phyloP scores from a whole-genome alignment of 768 basidiomycete genomes.

The Phlebiopsis flavidoalba region DNA sequence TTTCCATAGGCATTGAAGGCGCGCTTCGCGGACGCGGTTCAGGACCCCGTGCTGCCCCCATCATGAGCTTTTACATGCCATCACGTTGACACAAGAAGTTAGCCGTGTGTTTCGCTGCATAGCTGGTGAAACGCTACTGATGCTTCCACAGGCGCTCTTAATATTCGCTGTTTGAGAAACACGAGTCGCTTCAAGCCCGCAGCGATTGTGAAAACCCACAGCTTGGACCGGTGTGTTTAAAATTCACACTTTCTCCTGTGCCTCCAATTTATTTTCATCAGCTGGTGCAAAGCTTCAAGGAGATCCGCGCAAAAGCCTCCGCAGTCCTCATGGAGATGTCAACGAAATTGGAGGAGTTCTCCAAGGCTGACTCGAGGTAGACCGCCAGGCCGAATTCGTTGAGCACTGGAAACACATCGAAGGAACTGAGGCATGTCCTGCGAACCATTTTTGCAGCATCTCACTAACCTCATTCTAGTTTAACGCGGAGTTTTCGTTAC shows the following conservation, averaged over 20 bases:
- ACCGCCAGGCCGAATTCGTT: conserved; percentile 47
- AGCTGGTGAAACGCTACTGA: not conserved
- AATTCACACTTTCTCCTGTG: not conserved
- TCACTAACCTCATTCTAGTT: not conserved
- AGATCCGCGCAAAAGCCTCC: conserved; percentile 48
- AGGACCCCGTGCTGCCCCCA: conserved; percentile 36
- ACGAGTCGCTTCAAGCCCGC: conserved; percentile 67
- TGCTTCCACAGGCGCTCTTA: conserved; percentile 55
- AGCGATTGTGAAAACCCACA: conserved; percentile 65
- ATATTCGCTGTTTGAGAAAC: conserved; percentile 67
- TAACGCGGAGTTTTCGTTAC: not conserved
- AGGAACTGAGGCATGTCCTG: conserved; percentile 28
- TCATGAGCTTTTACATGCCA: conserved; percentile 64
- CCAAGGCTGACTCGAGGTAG: conserved; percentile 50
- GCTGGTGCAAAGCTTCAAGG: conserved; percentile 66
- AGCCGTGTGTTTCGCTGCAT: not conserved
- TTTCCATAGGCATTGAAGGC: conserved; percentile 44
- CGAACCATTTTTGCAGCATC: not conserved
- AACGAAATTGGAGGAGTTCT: conserved; percentile 39
- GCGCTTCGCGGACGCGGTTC: conserved; percentile 43
- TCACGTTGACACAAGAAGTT: conserved; percentile 73
- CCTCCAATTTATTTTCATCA: conserved; percentile 23
- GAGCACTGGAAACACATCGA: conserved; percentile 43
- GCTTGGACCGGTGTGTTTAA: conserved; percentile 54
- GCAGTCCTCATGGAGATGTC: conserved; percentile 56